These are phyloP conservation scores for Ceratocystiopsis sp. DNA, from an alignment of 2,329 filamentous ascomycete genomes.

Conservation along the genomic window DNA sequence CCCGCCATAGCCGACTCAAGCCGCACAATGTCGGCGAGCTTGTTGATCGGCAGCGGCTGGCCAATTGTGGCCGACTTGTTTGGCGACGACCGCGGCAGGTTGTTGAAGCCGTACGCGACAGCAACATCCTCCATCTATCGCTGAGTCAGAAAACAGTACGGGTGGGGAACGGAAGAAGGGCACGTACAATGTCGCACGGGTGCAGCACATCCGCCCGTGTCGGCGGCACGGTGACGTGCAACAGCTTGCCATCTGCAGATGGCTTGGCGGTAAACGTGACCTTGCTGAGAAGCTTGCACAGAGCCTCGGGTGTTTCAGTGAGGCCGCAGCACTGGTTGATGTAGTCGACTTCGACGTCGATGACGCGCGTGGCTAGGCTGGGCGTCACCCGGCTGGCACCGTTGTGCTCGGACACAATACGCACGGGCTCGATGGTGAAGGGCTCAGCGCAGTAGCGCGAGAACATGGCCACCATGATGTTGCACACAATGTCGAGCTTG, in stretches of 20 bases:
- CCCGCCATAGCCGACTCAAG: conserved; percentile 82
- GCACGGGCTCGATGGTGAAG: conserved; percentile 86
- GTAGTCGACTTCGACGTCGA: conserved; percentile 77
- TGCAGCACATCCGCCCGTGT: conserved; percentile 91
- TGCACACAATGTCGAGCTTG: conserved; percentile 66
- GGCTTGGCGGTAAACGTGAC: conserved; percentile 79
- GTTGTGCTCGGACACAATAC: conserved; percentile 87
- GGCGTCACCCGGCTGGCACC: conserved; percentile 65
- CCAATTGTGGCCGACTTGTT: conserved; percentile 76
- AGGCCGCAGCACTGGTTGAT: conserved; percentile 88
- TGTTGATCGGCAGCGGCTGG: conserved; percentile 80
- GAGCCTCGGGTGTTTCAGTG: conserved; percentile 51
- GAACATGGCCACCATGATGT: conserved; percentile 97
- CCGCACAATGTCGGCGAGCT: conserved; percentile 81
- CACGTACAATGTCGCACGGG: conserved; percentile 60
- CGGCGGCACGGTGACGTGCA: conserved; percentile 70
- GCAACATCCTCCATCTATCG: conserved; percentile 79
- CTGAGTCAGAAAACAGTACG: too few relatives aligned
- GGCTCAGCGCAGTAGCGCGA: conserved; percentile 73
- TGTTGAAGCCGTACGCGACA: conserved; percentile 96
- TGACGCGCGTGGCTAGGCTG: conserved; percentile 56
- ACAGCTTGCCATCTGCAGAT: conserved; percentile 49
- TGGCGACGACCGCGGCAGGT: conserved; percentile 71
- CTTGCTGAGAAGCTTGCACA: conserved; percentile 66
- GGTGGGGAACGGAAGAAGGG: too few relatives aligned